These are phyloP conservation scores for Zostera marina DNA, from an alignment of 116 monocot genomes.

Conservation along the genomic window DNA sequence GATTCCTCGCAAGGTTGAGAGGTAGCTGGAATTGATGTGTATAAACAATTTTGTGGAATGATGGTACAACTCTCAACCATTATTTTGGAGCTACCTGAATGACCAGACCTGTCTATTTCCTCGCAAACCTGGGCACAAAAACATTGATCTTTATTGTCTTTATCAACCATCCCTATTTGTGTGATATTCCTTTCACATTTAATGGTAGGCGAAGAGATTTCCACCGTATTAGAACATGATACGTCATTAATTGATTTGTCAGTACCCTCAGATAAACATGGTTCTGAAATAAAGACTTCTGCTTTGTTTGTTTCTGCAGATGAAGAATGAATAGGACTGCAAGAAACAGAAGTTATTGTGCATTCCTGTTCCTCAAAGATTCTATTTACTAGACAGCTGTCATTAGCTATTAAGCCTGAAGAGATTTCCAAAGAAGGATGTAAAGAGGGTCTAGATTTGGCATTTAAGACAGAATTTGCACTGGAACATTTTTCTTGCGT, in stretches of 20 bases:
- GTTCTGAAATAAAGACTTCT: constrained; percentile 3
- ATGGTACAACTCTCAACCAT: neutral
- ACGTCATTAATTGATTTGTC: constrained; percentile 8
- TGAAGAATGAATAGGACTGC: constrained; percentile 1
- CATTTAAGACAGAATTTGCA: constrained; percentile 1
- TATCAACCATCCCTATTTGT: constrained; percentile 1
- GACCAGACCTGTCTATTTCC: neutral
- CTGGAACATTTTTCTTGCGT: neutral
- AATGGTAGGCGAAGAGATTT: constrained; percentile 10
- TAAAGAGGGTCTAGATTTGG: constrained; percentile 4
- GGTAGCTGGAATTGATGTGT: neutral
- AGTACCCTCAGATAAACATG: constrained; percentile 10
- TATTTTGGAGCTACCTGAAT: neutral
- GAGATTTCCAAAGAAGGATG: constrained; percentile 7
- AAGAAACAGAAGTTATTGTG: constrained; percentile 7
- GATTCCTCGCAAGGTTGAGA: too few relatives aligned
- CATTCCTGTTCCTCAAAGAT: constrained; percentile 5
- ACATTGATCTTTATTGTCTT: neutral
- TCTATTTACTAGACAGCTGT: neutral
- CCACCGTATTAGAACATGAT: constrained; percentile 3
- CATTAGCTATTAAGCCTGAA: constrained; percentile 12
- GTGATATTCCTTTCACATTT: constrained; percentile 8
- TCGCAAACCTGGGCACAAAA: neutral
- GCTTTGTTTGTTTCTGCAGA: constrained; percentile 4
- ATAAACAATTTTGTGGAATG: too few relatives aligned